Base-by-base conservation (phyloP, 2,329 filamentous ascomycete species). In the Rhynchosporium graminicola region DNA sequence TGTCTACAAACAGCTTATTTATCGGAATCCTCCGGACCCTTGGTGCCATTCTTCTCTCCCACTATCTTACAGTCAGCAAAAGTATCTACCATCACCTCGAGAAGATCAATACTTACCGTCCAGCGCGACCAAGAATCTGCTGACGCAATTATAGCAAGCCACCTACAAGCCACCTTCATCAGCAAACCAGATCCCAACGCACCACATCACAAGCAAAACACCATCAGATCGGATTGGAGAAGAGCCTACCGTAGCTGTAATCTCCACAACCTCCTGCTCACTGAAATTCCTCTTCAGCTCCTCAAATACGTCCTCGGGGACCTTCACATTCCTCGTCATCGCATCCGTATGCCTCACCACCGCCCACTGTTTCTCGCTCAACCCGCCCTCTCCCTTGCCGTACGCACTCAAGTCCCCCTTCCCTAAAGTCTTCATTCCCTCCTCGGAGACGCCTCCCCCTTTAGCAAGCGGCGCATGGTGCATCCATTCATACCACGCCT, bases 401-500 rank as follows among this genome's bases (percentile, higher is more conserved):
- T 59, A 61, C 67, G 77, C 42, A 59, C 71, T 45, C 72, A 77
- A 58, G 63, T 74, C 69, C 9, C 38, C 58, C 33, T 62, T 47
- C 28, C 54, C 67, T 6, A 70, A 54, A 43, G 64, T 52, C 63
- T 67, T 64, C 65, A 70, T 60, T 2, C 67, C 69, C 31, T 64
- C 69, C 3, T 69, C 69, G 57, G 57, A 64, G 7, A 70, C 69
- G 3, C 69, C 68, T 12, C 70, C 71, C 7, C 62, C 69, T 57
- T 73, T 29, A 12, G 71, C 78, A 4, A 83, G 82, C 13, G 91
- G 91, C 15, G 87, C 87, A 73, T 96, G 92, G 60, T 91, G 85
- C 42, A 79, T 83, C 91, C 90, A 96, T 75, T 96, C 92, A 76
- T 92, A 96, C 86, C 89, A 91, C 1, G 92, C 92, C 20, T 82